Base-by-base conservation (phyloP, 352 stramenopile species). In the Blastocystis sp. region DNA sequence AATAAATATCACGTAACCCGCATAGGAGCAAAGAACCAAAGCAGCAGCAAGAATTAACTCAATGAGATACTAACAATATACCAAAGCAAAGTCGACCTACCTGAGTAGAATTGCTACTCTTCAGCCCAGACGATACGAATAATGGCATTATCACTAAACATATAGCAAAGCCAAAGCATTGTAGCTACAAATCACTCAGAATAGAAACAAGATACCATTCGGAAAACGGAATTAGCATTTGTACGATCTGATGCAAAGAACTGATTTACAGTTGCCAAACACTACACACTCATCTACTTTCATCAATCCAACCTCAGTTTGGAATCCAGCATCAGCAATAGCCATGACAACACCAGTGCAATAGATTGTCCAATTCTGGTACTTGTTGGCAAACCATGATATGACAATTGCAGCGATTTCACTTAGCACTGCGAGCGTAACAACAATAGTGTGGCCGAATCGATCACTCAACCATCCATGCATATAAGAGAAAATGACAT, bases 101-200 rank as follows among this genome's bases (percentile, higher is more conserved):
- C 45, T 81, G 39, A 16, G 70, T 63, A 7, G 70, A 53, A 5
- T 45, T 62, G 39, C 70, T 64, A n/a, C 55, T 41, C 26, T 50
- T 26, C 20, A 20, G 20, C 6, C 39, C 43, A 6, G 34, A 18
- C 26, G 70, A 81, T 30, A 63, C 55, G n/a, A 81, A 81, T 6
- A 81, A 11, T 18, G 70, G 70, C 45, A 54, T 81, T n/a, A 45
- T 9, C 4, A 54, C 26, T 7, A 81, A 53, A 3, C 45, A 18
- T 43, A 81, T 43, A n/a, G 70, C 70, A 26, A 81, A 81, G 16
- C 70, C 70, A n/a, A 81, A 81, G 43, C 70, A 65, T 24, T 81
- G 70, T 8, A 81, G 20, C 70, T 81, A 64, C 7, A 47, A 9
- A 34, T 34, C 30, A 34, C 30, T 34, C 30, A 34, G 30, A 34